A percentile compares a stretch with the other conserved stretches of the same genome.
Conservation (phyloP, 116 monocot genomes). For the Iris pallida region DNA sequence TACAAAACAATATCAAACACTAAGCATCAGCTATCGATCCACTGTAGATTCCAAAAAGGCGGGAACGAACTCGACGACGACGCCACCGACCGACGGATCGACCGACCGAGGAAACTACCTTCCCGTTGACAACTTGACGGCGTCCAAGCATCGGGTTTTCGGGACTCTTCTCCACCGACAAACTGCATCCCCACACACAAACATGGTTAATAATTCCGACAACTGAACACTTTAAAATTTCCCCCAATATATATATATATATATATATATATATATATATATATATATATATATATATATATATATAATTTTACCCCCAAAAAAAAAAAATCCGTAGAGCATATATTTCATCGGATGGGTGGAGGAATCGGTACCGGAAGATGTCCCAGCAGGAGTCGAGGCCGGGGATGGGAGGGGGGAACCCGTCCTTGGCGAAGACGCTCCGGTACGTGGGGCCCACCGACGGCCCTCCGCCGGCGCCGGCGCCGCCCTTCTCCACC, state of each 20-base stretch:
- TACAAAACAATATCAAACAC: slow-evolving; percentile 16
- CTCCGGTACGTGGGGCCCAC: slow-evolving; percentile 72
- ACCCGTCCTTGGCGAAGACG: slow-evolving; percentile 78
- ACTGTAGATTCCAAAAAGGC: neutral
- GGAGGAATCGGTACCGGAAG: slow-evolving; percentile 47
- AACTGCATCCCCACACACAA: slow-evolving; percentile 17
- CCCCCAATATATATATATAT: no score
- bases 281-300: no score
- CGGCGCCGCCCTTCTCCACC: slow-evolving; percentile 45
- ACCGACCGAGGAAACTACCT: no score
- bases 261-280: no score
- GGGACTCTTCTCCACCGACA: slow-evolving; percentile 55
- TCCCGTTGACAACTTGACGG: slow-evolving; percentile 57
- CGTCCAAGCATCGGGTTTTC: slow-evolving; percentile 68
- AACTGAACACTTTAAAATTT: no score
- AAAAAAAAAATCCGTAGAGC: no score
- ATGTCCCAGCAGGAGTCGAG: slow-evolving; percentile 77
- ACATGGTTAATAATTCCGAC: no score
- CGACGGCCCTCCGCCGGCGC: slow-evolving; percentile 36
- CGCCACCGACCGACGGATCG: neutral
- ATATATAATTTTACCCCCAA: no score
- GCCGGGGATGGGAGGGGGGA: slow-evolving; percentile 40
- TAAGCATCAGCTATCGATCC: neutral
- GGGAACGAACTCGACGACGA: neutral
- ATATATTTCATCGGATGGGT: no score